phyloP scores from a whole-genome alignment of 1,139 yeast species.

The Magnusiomyces fungicola region DNA sequence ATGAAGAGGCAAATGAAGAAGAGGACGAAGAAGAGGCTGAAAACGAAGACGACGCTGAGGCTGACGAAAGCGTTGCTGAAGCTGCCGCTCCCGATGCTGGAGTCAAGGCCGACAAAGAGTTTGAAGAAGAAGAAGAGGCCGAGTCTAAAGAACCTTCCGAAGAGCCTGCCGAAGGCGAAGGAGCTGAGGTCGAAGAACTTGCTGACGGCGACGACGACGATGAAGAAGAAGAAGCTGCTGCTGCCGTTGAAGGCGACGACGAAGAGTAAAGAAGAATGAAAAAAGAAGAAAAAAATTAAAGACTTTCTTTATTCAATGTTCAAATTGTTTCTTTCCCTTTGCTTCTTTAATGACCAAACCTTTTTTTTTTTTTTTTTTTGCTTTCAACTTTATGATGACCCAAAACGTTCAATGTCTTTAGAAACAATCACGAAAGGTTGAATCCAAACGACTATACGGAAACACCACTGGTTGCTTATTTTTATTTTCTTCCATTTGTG shows the following conservation, averaged over 20 bases:
- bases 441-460: too few relatives aligned
- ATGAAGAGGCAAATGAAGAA: neutral
- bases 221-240: neutral
- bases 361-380: too few relatives aligned
- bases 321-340: neutral
- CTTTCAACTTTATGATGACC: neutral
- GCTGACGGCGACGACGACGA: neutral
- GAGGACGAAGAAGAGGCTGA: slow-evolving; percentile 3
- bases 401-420: neutral
- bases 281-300: neutral
- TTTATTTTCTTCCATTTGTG: neutral
- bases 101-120: neutral
- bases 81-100: neutral
- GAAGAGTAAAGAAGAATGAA: neutral
- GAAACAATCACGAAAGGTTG: neutral
- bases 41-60: neutral
- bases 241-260: neutral
- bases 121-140: slow-evolving; percentile 2
- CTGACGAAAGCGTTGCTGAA: neutral
- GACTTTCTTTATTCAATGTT: neutral
- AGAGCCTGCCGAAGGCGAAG: neutral
- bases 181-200: neutral
- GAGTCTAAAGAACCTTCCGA: neutral
- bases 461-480: neutral
- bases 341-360: neutral